Conservation (phyloP, 441 rosid genomes). For the Isatis lusitanica region DNA sequence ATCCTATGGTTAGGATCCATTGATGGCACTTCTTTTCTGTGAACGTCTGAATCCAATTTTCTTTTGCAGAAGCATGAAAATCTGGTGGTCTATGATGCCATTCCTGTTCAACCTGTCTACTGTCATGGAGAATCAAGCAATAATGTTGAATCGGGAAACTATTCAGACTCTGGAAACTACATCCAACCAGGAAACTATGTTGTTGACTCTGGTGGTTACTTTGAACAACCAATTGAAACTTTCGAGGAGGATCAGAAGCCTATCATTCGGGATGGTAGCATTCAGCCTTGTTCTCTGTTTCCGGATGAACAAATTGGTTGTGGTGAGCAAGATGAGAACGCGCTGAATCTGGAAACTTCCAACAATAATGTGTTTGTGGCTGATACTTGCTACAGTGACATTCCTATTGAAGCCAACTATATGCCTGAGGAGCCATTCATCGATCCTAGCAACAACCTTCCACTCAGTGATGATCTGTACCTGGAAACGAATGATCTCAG, state of each 20-base stretch:
- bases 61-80: constrained; percentile 50
- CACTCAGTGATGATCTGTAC: constrained; percentile 51
- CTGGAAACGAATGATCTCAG: constrained; percentile 73
- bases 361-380: constrained; percentile 45
- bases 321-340: constrained; percentile 46
- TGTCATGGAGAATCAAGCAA: constrained; percentile 65
- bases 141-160: constrained; percentile 42
- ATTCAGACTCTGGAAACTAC: background rate
- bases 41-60: background rate
- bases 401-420: constrained; percentile 39
- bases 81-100: constrained; percentile 44
- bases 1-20: background rate
- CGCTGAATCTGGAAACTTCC: constrained; percentile 36
- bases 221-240: constrained; percentile 42
- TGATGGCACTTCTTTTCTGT: background rate
- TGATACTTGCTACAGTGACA: constrained; percentile 44
- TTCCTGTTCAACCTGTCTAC: constrained; percentile 40
- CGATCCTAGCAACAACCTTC: constrained; percentile 49
- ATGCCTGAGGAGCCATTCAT: constrained; percentile 53
- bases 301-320: constrained; percentile 44
- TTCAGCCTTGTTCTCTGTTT: constrained; percentile 37
- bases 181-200: constrained; percentile 38
- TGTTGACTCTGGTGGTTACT: constrained; percentile 52
- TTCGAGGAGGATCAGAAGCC: constrained; percentile 49
- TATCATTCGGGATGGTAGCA: constrained; percentile 37